Conservation (phyloP, 2,329 filamentous ascomycete species). For the Pseudocercospora musae region DNA sequence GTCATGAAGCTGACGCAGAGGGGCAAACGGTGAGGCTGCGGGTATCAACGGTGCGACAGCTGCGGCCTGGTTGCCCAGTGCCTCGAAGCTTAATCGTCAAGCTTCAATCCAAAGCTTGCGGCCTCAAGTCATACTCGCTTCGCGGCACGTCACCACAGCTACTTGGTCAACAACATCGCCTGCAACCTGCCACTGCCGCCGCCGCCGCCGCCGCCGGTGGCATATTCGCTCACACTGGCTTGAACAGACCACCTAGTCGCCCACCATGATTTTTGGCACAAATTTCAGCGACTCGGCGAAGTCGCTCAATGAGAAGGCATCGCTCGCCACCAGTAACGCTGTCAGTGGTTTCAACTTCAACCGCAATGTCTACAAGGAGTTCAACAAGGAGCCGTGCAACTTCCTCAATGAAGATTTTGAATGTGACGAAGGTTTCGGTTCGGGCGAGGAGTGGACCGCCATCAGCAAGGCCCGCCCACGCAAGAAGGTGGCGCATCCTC, state of each 20-base stretch:
- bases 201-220: neutral
- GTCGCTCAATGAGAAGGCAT: neutral
- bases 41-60: neutral
- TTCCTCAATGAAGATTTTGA: constrained; percentile 6
- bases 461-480: neutral
- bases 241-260: neutral
- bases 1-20: neutral
- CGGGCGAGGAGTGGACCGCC: constrained; percentile 7
- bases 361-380: constrained; percentile 1
- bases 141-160: neutral
- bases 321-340: neutral
- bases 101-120: neutral
- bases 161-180: neutral
- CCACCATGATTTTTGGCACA: constrained; percentile 7
- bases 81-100: neutral
- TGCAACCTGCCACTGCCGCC: neutral
- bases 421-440: constrained; percentile 5
- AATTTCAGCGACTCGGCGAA: constrained; percentile 2
- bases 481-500: neutral
- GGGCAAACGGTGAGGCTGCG: neutral
- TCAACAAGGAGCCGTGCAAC: neutral
- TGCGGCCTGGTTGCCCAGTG: neutral
- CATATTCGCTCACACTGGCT: neutral
- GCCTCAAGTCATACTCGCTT: neutral
- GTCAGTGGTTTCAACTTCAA: constrained; percentile 6